Conservation (phyloP, 306 rosid species). For the Gastrolobium villosum region DNA sequence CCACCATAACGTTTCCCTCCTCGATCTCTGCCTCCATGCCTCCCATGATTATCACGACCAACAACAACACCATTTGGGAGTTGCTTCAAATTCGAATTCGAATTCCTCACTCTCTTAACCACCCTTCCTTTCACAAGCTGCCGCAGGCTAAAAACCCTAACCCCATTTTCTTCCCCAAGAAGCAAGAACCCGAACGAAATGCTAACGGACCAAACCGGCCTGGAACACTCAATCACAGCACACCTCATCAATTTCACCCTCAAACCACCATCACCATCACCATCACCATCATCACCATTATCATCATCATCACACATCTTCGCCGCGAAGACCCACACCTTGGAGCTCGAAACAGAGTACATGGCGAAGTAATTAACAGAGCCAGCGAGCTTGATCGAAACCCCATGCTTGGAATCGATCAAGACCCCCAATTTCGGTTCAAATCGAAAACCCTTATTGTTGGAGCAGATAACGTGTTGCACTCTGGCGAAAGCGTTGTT, state of each 20-base stretch:
- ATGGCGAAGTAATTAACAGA: conserved; percentile 82
- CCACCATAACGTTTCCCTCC: conserved; percentile 44
- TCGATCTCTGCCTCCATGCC: conserved; percentile 42
- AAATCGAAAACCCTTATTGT: conserved; percentile 54
- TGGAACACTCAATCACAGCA: conserved; percentile 74
- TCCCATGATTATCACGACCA: conserved; percentile 39
- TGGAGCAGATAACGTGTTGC: conserved; percentile 58
- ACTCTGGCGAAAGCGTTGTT: conserved; percentile 50
- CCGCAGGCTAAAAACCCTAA: conserved; percentile 75
- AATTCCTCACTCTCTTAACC: conserved; percentile 51
- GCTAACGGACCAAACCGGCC: conserved; percentile 72
- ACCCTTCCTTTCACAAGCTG: conserved; percentile 60
- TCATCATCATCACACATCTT: conserved; percentile 30
- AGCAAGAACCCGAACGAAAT: conserved; percentile 71
- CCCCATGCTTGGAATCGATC: conserved; percentile 71
- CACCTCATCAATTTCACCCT: conserved; percentile 80
- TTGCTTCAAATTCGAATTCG: conserved; percentile 46
- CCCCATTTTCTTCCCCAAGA: conserved; percentile 83
- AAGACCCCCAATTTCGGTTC: conserved; percentile 69
- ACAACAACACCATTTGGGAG: conserved; percentile 58
- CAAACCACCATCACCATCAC: conserved; percentile 45
- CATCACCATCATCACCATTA: background rate
- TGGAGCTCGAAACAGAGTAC: conserved; percentile 65
- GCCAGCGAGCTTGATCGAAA: conserved; percentile 69
- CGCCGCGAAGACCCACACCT: conserved; percentile 72